Evolutionary conservation across 257 asterid genomes (phyloP), one percentile per base, ranked within the genome.

Genomic region (Solanum neorickii): DNA sequence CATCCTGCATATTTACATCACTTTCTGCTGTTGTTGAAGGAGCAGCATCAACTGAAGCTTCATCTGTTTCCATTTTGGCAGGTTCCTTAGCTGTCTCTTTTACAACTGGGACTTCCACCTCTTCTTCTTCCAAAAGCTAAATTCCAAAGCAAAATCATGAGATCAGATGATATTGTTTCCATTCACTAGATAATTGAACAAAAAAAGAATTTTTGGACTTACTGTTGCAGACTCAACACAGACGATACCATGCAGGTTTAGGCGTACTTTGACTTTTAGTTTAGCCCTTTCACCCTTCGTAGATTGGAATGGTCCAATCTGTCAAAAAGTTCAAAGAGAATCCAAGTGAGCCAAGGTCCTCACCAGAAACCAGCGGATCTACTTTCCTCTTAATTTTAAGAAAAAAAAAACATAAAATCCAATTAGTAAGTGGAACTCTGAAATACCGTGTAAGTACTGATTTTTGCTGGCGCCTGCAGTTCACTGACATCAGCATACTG

Each of bases 41-140:
- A 68, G 92, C 88, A 87, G 84, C 68, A 37, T 93, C 96, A 31
- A 18, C 85, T 29, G 85, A 82, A 82, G 69, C 31, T 49, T 82
- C 85, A 18, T 95, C 97, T 3, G 96, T 93, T 88, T 97, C 99
- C 99, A 97, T 95, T 91, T 93, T 91, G 84, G 91, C 62, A 1
- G 98, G 70, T 84, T 91, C 98, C 90, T 94, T 94, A 12, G 87
- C 83, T 23, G 94, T 60, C 72, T 91, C 98, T 83, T 95, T 93
- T 9, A 88, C 89, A 23, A 94, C 95, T n/a, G 96, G 94, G 78
- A 95, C 94, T 88, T 94, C 98, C 23, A 83, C 86, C 89, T 95
- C 99, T 76, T 97, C 99, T 93, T 94, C 99, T 87, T 97, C 99
- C 89, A 97, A 89, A 35, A 97, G 96, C 99, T 97, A 90, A 69